A percentile compares a stretch with the other conserved stretches of the same genome.
Evolutionary conservation across 2,329 filamentous ascomycete genomes (phyloP).

Genomic region (Neopestalotiopsis rosae): DNA sequence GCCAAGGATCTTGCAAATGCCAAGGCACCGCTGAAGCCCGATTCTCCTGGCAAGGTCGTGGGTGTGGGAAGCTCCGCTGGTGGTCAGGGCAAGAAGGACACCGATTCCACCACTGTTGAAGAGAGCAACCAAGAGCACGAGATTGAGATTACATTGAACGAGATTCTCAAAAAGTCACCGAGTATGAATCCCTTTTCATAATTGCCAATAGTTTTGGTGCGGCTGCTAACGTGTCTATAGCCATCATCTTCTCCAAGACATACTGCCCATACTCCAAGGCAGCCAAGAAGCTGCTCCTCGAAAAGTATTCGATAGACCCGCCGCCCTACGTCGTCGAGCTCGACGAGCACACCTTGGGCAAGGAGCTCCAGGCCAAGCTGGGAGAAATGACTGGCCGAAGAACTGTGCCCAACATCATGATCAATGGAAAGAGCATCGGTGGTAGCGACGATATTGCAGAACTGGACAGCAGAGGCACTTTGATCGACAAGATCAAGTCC

Average conservation of each 20-base stretch:
- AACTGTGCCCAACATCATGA: constrained; percentile 91
- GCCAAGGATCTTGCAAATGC: constrained; percentile 73
- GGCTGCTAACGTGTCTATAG: constrained; percentile 47
- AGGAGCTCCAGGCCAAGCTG: constrained; percentile 73
- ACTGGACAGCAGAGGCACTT: constrained; percentile 68
- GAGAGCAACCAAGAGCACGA: constrained; percentile 66
- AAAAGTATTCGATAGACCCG: constrained; percentile 84
- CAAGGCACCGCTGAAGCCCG: constrained; percentile 66
- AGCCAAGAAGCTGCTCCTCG: constrained; percentile 84
- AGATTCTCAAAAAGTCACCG: constrained; percentile 82
- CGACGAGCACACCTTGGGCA: constrained; percentile 79
- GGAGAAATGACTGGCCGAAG: constrained; percentile 75
- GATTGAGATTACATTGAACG: constrained; percentile 74
- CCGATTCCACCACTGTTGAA: constrained; percentile 58
- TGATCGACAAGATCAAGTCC: constrained; percentile 74
- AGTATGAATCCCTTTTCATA: constrained; percentile 57
- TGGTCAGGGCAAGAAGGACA: constrained; percentile 51
- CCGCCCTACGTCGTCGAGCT: constrained; percentile 89
- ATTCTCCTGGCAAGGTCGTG: constrained; percentile 61
- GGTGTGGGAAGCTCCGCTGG: constrained; percentile 63
- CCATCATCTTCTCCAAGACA: constrained; percentile 95
- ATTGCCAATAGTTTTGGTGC: constrained; percentile 13
- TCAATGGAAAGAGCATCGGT: constrained; percentile 88
- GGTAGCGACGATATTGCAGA: constrained; percentile 85
- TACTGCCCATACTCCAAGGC: constrained; percentile 87